Evolutionary conservation across 139 green algal species (phyloP), one percentile per base, ranked within the genome.

Genomic region (Chlamydomonas sphaeroides): DNA sequence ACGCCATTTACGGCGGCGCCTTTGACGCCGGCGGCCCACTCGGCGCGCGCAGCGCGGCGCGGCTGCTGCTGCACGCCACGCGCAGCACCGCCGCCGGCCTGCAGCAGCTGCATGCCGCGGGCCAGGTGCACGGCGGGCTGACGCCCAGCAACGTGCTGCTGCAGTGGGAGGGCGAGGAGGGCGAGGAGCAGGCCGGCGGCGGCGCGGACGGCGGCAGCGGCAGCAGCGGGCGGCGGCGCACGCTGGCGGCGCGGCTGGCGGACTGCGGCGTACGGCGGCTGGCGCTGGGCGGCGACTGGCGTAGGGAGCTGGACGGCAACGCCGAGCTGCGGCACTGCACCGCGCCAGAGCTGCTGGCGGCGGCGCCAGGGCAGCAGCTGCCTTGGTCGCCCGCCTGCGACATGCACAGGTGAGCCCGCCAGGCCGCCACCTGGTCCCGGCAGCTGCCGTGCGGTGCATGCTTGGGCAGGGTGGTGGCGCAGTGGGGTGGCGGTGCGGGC

Each of bases 211-310:
- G 33, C 42, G 30, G 69, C 10, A 23, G 28, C 42, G 68, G 42
- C 7, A 39, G 30, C 41, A 33, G 41, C 41, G 41, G 48, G 23
- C 35, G 6, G 23, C 23, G 32, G 72, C 15, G 56, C 39, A 32
- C 39, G 39, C 39, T 80, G 8, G 51, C 74, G 5, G 59, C 74
- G n/a, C 74, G 59, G 15, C 33, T 80, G 21, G 61, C 74, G 14
- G 74, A 80, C 41, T 80, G 59, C 39, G 74, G 74, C 17, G 17
- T 80, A 41, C 57, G 74, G 59, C 74, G 74, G 59, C 59, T 80
- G 74, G 74, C 62, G 41, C 74, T 80, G 41, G 74, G 74, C 1
- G 1, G 11, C 0, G 59, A 32, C 0, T 70, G 74, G 59, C 28
- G 5, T 17, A 20, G 41, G n/a, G 11, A 32, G 38, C 59, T 80